phyloP scores from a whole-genome alignment of 108 stramenopile species.

The Pseudonitzschia pungens region DNA sequence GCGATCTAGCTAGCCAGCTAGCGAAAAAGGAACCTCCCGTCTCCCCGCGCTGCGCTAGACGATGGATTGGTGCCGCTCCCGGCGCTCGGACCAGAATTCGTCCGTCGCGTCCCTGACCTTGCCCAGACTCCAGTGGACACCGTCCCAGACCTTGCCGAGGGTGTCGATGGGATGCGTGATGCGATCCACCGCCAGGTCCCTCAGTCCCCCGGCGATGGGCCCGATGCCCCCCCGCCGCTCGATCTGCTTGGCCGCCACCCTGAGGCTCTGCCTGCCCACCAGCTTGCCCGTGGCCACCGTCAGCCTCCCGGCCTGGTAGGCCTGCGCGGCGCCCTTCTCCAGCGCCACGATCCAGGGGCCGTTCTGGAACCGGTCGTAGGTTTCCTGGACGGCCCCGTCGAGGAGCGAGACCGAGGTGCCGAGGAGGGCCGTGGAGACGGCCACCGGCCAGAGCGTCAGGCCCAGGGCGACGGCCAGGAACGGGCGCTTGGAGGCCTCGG shows the following conservation, averaged over 20 bases:
- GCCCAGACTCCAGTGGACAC: constrained; percentile 54
- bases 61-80: constrained; percentile 4
- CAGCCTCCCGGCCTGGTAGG: constrained; percentile 59
- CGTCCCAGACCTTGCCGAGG: constrained; percentile 58
- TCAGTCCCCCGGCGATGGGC: constrained; percentile 51
- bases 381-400: constrained; percentile 64
- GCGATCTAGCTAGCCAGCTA: too few relatives aligned
- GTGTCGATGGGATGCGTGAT: constrained; percentile 79
- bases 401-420: constrained; percentile 59
- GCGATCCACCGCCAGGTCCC: constrained; percentile 56
- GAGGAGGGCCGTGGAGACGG: constrained; percentile 56
- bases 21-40: too few relatives aligned
- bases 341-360: constrained; percentile 47
- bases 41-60: neutral
- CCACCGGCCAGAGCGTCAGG: constrained; percentile 70
- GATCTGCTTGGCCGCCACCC: constrained; percentile 65
- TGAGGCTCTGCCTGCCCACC: constrained; percentile 53
- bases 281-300: constrained; percentile 50
- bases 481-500: constrained; percentile 52
- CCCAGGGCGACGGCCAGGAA: constrained; percentile 65
- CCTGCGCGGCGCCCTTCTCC: constrained; percentile 66
- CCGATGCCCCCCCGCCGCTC: constrained; percentile 72
- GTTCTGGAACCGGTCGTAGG: constrained; percentile 60
- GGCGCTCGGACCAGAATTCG: constrained; percentile 16
- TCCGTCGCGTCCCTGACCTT: constrained; percentile 32